phyloP scores from a whole-genome alignment of 805 yeast genomes.

The Sugiyamaella marilandica region DNA sequence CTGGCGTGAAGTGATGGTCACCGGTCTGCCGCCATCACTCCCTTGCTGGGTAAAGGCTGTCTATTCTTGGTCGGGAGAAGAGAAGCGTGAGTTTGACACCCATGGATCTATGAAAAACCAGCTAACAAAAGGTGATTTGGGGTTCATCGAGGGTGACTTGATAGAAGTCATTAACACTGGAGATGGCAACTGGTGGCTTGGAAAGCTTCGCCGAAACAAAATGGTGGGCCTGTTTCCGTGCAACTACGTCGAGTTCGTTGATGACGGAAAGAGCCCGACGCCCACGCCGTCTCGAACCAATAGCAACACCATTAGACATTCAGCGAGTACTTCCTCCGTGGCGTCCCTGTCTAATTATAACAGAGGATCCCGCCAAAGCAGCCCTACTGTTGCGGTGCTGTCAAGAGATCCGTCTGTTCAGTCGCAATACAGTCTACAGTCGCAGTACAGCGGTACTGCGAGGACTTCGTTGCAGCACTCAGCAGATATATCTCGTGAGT shows the following conservation, averaged over 20 bases:
- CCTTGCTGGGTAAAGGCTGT: slow-evolving; percentile 78
- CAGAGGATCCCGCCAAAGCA: neutral
- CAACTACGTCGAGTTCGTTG: slow-evolving; percentile 62
- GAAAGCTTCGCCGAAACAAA: slow-evolving; percentile 71
- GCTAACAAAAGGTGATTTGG: slow-evolving; percentile 53
- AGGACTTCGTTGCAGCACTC: neutral
- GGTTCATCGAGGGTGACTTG: slow-evolving; percentile 89
- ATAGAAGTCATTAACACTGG: slow-evolving; percentile 76
- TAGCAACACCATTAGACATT: neutral
- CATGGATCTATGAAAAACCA: neutral
- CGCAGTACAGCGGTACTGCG: neutral
- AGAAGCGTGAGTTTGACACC: slow-evolving; percentile 45
- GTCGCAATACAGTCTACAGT: neutral
- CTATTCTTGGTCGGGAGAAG: slow-evolving; percentile 93
- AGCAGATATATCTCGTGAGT: neutral
- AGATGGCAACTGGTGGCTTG: slow-evolving; percentile 93
- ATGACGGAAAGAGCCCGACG: slow-evolving; percentile 4
- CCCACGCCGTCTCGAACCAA: neutral
- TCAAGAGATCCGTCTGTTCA: neutral
- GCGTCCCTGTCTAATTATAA: neutral
- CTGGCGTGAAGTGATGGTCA: slow-evolving; percentile 18
- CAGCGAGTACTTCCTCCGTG: neutral
- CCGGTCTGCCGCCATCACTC: slow-evolving; percentile 24
- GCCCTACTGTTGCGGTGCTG: neutral
- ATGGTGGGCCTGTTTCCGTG: slow-evolving; percentile 83